phyloP scores from a whole-genome alignment of 176 grass and related monocot genomes.

The Carex myosuroides region DNA sequence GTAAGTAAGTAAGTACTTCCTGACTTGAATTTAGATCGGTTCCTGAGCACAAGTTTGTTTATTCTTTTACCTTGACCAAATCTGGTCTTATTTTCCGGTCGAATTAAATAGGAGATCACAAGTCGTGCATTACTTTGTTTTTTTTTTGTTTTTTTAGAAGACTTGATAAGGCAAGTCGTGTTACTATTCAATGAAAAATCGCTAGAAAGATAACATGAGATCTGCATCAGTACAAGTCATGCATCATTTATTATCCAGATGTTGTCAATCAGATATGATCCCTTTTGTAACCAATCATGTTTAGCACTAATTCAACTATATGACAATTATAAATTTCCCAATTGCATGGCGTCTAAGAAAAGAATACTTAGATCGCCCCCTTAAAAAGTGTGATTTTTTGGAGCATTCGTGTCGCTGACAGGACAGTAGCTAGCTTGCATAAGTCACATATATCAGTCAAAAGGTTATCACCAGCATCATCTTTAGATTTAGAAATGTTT shows the following conservation, averaged over 20 bases:
- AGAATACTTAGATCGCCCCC: neutral
- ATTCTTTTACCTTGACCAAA: neutral
- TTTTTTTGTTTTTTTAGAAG: no score
- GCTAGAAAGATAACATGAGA: neutral
- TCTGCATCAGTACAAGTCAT: neutral
- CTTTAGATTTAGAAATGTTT: neutral
- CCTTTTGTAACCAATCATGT: neutral
- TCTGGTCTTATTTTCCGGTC: neutral
- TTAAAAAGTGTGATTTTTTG: neutral
- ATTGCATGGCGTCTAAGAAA: neutral
- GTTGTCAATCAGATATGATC: neutral
- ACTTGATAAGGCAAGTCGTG: no score
- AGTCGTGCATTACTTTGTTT: neutral
- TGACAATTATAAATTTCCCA: neutral
- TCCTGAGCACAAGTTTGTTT: neutral
- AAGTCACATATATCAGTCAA: neutral
- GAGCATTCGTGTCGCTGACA: neutral
- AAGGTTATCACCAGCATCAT: neutral
- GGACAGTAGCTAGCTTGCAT: neutral
- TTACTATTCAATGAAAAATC: neutral
- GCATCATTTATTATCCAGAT: neutral
- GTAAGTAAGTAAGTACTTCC: no score
- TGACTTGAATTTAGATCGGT: no score
- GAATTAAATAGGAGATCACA: neutral
- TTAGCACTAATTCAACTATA: neutral